A percentile compares a stretch with the other conserved stretches of the same genome.
Conservation (phyloP, 2,329 filamentous ascomycete genomes). For the Nothomitra cinnamomea region DNA sequence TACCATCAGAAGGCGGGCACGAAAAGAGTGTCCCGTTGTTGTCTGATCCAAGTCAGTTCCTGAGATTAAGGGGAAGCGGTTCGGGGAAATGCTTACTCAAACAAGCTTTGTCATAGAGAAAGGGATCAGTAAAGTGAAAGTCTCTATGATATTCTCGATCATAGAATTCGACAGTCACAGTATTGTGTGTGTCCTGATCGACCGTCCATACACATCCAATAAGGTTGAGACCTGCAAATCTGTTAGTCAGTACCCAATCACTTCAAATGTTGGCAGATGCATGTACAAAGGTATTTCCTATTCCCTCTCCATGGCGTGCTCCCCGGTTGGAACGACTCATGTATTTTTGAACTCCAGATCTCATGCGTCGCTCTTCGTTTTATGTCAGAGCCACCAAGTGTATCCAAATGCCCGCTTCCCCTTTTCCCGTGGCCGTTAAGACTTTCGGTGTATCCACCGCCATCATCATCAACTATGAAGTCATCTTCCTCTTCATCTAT, state of each 20-base stretch:
- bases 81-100: constrained; percentile 30
- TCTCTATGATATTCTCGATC: constrained; percentile 83
- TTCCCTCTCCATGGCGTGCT: constrained; percentile 94
- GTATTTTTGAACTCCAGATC: constrained; percentile 46
- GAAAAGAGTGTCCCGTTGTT: constrained; percentile 77
- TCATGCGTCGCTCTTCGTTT: constrained; percentile 32
- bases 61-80: background rate
- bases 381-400: constrained; percentile 24
- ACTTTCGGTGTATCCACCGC: constrained; percentile 64
- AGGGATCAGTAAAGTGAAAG: constrained; percentile 95
- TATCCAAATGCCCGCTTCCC: constrained; percentile 31
- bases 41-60: constrained; percentile 21
- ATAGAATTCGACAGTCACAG: constrained; percentile 93
- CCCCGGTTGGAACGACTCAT: constrained; percentile 80
- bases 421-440: constrained; percentile 49
- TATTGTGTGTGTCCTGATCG: constrained; percentile 83
- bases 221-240: constrained; percentile 48
- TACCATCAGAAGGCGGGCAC: constrained; percentile 48
- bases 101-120: constrained; percentile 90
- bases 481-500: constrained; percentile 49
- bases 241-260: background rate
- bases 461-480: constrained; percentile 91
- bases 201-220: constrained; percentile 95
- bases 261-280: background rate
- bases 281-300: constrained; percentile 66